Conservation (phyloP, 768 basidiomycete species). For the Termitomyces eurrhizus region DNA sequence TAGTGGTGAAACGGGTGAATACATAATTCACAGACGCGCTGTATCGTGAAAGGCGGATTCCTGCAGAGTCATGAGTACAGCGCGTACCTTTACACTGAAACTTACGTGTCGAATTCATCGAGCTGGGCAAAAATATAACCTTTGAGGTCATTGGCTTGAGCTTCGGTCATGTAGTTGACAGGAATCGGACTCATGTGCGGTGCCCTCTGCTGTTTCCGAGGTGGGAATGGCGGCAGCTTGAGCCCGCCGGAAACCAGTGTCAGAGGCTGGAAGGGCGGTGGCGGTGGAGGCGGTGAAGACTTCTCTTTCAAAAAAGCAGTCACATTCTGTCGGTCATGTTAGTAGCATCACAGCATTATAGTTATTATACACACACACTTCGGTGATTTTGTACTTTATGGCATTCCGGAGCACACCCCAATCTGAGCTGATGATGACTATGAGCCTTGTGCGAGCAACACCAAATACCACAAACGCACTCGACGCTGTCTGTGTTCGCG, state of each 20-base stretch:
- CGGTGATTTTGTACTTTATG: conserved; percentile 66
- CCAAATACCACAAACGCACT: conserved; percentile 36
- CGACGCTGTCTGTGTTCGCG: conserved; percentile 59
- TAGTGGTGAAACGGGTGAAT: conserved; percentile 67
- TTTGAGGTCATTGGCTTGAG: conserved; percentile 58
- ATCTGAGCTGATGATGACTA: conserved; percentile 43
- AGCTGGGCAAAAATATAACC: conserved; percentile 56
- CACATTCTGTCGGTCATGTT: conserved; percentile 39
- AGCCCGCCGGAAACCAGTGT: conserved; percentile 53
- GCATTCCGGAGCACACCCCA: conserved; percentile 69
- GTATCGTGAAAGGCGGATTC: conserved; percentile 83
- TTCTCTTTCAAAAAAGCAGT: conserved; percentile 41
- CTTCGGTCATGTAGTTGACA: conserved; percentile 53
- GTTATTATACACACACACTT: conserved; percentile 40
- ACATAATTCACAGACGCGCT: conserved; percentile 83
- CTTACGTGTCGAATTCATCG: conserved; percentile 73
- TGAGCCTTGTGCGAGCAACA: conserved; percentile 10
- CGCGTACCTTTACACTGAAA: conserved; percentile 10
- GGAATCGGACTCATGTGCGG: conserved; percentile 50
- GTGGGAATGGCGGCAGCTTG: conserved; percentile 70
- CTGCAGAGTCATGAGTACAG: conserved; percentile 19
- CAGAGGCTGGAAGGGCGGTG: conserved; percentile 36
- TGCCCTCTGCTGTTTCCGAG: conserved; percentile 43
- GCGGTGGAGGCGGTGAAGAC: conserved; percentile 30
- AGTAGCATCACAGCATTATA: conserved; percentile 10